Evolutionary conservation across 306 rosid genomes (phyloP), one percentile per base, ranked within the genome.

Genomic region (Castanea sativa): DNA sequence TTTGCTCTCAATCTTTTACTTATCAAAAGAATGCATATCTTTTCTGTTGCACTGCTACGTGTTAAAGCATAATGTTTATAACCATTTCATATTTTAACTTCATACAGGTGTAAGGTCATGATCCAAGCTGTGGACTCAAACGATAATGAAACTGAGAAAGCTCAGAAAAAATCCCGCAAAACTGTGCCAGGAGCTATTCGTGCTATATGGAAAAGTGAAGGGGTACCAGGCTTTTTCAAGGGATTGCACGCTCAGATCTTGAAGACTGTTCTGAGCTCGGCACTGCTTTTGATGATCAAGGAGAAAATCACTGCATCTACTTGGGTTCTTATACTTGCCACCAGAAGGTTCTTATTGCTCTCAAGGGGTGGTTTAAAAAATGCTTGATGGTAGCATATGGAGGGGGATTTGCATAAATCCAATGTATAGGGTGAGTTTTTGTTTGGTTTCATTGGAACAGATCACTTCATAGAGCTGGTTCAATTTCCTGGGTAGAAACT

Each of bases 251-350:
- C 97, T 78, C 99, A 96, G 85, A 93, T 96, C 85, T 85, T 96
- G 84, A 96, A 96, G 88, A 96, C 99, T 18, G 99, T 96, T 80
- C 87, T 96, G 69, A 96, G 98, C 82, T 91, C 99, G 1, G 99
- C 99, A 19, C 78, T 96, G 78, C 97, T 96, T 83, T 87, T 96
- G 87, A 96, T 96, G 99, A 96, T 96, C 89, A 96, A 96, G 90
- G 99, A 96, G 84, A 96, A 96, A 78, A 91, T 96, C 65, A 87
- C 91, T 29, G 91, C 97, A 63, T 81, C 92, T 60, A 88, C 99
- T 30, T 91, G 99, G 99, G 93, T 96, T 43, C 84, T 96, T 70
- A 89, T 93, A 70, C 96, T 96, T 71, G 97, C 98, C 71, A 29
- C 86, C 83, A 88, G 82, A 88, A 89, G 94, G 86, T 88, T 74